Conservation (phyloP, 441 rosid genomes). For the Pelargonium exstipulatum region DNA sequence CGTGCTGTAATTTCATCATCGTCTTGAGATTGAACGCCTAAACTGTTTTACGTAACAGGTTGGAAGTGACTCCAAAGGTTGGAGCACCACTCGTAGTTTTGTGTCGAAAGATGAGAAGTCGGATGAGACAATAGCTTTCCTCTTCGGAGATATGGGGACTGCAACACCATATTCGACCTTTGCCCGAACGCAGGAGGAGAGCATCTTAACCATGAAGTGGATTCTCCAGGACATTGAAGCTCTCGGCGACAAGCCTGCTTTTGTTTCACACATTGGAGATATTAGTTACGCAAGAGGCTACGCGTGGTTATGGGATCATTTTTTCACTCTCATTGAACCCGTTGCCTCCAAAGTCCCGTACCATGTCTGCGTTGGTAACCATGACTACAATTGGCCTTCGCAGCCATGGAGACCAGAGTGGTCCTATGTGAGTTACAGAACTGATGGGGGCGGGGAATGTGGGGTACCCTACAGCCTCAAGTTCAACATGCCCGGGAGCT, state of each 20-base stretch:
- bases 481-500: constrained; percentile 88
- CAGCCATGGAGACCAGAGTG: constrained; percentile 94
- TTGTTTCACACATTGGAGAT: constrained; percentile 83
- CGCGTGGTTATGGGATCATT: constrained; percentile 90
- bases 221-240: constrained; percentile 69
- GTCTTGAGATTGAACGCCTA: neutral
- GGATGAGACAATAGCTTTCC: constrained; percentile 55
- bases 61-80: constrained; percentile 69
- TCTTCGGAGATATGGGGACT: constrained; percentile 90
- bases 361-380: constrained; percentile 93
- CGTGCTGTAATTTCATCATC: no score
- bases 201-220: constrained; percentile 72
- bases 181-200: constrained; percentile 65
- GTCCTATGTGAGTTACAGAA: constrained; percentile 47
- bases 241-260: constrained; percentile 51
- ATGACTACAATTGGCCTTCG: constrained; percentile 83
- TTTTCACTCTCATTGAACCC: constrained; percentile 64
- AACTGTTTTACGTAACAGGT: constrained; percentile 35
- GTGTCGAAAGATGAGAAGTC: constrained; percentile 49
- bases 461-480: constrained; percentile 86
- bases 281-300: constrained; percentile 86
- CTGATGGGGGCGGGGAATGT: constrained; percentile 89
- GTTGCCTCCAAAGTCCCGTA: constrained; percentile 72
- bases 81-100: constrained; percentile 61
- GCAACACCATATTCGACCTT: constrained; percentile 66